Percentiles rank a stretch among this genome's conserved stretches.
Conservation (phyloP, 352 stramenopile species). For the Thraustochytrium striatum region DNA sequence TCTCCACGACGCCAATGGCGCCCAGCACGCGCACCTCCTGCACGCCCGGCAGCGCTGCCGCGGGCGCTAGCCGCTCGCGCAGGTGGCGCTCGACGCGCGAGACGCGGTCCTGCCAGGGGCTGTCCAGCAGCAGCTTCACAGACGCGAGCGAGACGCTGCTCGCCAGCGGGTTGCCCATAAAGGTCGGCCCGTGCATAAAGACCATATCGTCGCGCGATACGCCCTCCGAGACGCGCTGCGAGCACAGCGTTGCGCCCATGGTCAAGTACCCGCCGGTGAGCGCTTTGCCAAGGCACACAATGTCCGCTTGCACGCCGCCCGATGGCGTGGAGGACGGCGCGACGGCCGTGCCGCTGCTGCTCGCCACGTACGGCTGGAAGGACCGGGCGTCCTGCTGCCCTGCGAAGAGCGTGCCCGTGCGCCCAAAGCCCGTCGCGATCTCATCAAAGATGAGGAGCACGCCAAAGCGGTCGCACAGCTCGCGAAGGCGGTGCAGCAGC, state of each 20-base stretch:
- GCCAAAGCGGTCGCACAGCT: constrained; percentile 61
- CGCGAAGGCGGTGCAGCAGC: constrained; percentile 55
- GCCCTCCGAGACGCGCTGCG: constrained; percentile 42
- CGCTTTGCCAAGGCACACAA: constrained; percentile 67
- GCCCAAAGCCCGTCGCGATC: constrained; percentile 67
- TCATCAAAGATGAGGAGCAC: constrained; percentile 68
- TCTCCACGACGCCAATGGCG: constrained; percentile 66
- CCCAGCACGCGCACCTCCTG: constrained; percentile 63
- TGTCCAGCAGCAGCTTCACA: constrained; percentile 57
- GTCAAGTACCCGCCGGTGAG: constrained; percentile 66
- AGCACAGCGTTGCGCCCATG: constrained; percentile 62
- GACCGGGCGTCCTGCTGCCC: constrained; percentile 34
- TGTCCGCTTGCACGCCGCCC: too few species aligned
- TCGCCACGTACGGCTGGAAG: constrained; percentile 51
- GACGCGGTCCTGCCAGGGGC: constrained; percentile 57
- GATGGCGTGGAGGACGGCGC: too few species aligned
- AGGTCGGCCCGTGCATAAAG: constrained; percentile 69
- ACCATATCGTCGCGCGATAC: constrained; percentile 45
- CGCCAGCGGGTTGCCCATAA: constrained; percentile 68
- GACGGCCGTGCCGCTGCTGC: constrained; percentile 45
- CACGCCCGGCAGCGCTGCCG: constrained; percentile 54
- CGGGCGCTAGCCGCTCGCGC: constrained; percentile 54
- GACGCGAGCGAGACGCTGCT: constrained; percentile 60
- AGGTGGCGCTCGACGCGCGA: constrained; percentile 58
- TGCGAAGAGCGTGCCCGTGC: constrained; percentile 57